These are phyloP conservation scores for Phytophthora chlamydospora DNA, from an alignment of 352 stramenopile genomes.

Conservation along the genomic window DNA sequence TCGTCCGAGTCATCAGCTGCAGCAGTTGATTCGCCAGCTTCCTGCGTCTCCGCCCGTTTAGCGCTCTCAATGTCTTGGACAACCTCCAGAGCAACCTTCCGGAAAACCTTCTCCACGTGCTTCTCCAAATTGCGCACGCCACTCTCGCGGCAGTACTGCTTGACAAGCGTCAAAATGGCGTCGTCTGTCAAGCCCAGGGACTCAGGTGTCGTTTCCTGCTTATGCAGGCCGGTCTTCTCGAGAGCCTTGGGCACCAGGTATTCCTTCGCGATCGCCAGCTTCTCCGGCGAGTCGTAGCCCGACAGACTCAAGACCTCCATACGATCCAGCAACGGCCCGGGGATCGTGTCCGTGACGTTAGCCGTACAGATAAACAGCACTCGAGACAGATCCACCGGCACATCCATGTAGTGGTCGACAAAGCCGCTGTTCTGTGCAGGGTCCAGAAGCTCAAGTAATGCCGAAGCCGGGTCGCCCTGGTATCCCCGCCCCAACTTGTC, in stretches of 20 bases:
- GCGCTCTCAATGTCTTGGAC: conserved; percentile 87
- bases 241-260: conserved; percentile 98
- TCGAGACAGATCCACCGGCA: conserved; percentile 97
- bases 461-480: conserved; percentile 95
- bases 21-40: conserved; percentile 48
- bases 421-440: conserved; percentile 97
- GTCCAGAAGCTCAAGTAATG: conserved; percentile 97
- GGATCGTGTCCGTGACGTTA: conserved; percentile 97
- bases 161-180: conserved; percentile 90
- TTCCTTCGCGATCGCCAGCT: conserved; percentile 97
- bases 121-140: conserved; percentile 98
- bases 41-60: conserved; percentile 31
- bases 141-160: conserved; percentile 96
- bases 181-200: conserved; percentile 93
- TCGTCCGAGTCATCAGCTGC: conserved; percentile 15
- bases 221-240: conserved; percentile 89
- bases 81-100: conserved; percentile 97
- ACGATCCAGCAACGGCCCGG: conserved; percentile 96
- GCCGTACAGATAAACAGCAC: conserved; percentile 96
- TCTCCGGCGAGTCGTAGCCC: conserved; percentile 96
- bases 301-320: conserved; percentile 99
- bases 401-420: conserved; percentile 98
- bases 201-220: conserved; percentile 70
- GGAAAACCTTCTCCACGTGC: conserved; percentile 98
- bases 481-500: conserved; percentile 90